Base-by-base conservation (phyloP, 441 rosid genomes). In the Aleurites moluccanus region DNA sequence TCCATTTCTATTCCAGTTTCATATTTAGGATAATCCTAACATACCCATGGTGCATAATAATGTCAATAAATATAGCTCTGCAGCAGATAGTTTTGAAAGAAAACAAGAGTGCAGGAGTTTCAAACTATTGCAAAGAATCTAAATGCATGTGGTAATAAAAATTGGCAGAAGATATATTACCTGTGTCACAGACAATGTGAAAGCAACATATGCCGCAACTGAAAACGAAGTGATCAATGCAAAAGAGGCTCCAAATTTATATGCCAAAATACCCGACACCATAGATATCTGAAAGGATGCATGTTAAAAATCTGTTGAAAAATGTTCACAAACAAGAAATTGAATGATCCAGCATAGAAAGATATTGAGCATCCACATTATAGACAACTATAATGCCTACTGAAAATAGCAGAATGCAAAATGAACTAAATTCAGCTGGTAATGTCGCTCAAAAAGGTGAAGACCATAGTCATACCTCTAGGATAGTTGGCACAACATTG, bases 111-210 rank as follows among this genome's bases (percentile, higher is more conserved):
- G 38, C 64, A 55, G 35, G 65, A 4, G n/a, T 25, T 49, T 30
- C 42, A 65, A 52, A 70, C 45, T 59, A 35, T n/a, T 68, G 38
- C 47, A 75, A 45, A 67, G 64, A 63, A 63, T 42, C 65, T 25
- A 45, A 50, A 38, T 20, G 38, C 52, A 69, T n/a, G n/a, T 72
- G 62, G 40, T 69, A 42, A 80, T 0, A 56, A 72, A 74, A 30
- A 63, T 77, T 53, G 69, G 73, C 67, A 82, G 62, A 79, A 82
- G 42, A 71, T 59, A 60, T 20, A 42, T 64, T 82, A 93, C 99
- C 97, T 92, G 96, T n/a, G 97, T 92, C 84, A 93, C 97, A 59
- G 79, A 80, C 78, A 93, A 86, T 23, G 99, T 93, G 82, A 95
- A 95, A 75, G 76, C 81, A 70, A 93, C 77, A 79, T 93, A 92